Evolutionary conservation across 2,329 filamentous ascomycete species (phyloP).

Genomic region (Stagonosporopsis tanaceti): DNA sequence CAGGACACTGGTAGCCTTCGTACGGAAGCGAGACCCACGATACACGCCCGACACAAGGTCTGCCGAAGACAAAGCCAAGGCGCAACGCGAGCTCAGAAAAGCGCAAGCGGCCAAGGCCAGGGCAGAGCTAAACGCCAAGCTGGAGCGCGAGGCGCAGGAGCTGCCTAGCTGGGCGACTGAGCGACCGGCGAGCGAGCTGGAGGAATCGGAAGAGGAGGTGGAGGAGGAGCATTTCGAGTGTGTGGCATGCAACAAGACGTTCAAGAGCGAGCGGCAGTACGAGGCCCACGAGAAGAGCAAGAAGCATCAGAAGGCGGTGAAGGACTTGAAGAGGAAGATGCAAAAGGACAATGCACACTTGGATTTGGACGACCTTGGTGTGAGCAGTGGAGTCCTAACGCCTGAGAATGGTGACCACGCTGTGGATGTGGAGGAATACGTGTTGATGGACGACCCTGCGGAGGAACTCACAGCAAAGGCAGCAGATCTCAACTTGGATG

Average conservation of each 20-base stretch:
- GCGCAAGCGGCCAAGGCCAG: conserved; percentile 85
- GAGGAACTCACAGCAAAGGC: conserved; percentile 29
- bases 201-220: conserved; percentile 57
- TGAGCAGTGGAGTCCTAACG: conserved; percentile 44
- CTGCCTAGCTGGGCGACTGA: conserved; percentile 79
- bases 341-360: conserved; percentile 75
- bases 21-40: conserved; percentile 88
- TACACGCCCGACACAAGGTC: conserved; percentile 79
- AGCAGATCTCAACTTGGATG: conserved; percentile 24
- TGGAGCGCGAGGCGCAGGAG: conserved; percentile 69
- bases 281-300: conserved; percentile 95
- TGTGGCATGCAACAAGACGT: conserved; percentile 70
- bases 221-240: conserved; percentile 66
- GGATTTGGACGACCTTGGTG: conserved; percentile 51
- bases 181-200: conserved; percentile 62
- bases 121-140: conserved; percentile 79
- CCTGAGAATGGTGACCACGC: conserved; percentile 36
- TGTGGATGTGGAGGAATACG: conserved; percentile 33
- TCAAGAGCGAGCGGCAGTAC: conserved; percentile 91
- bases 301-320: conserved; percentile 88
- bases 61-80: conserved; percentile 80
- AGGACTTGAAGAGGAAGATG: conserved; percentile 84
- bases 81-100: conserved; percentile 77
- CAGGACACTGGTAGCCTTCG: conserved; percentile 83
- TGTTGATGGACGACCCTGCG: conserved; percentile 23